phyloP scores from a whole-genome alignment of 2,329 filamentous ascomycete species.

The Phialemoniopsis sp. region DNA sequence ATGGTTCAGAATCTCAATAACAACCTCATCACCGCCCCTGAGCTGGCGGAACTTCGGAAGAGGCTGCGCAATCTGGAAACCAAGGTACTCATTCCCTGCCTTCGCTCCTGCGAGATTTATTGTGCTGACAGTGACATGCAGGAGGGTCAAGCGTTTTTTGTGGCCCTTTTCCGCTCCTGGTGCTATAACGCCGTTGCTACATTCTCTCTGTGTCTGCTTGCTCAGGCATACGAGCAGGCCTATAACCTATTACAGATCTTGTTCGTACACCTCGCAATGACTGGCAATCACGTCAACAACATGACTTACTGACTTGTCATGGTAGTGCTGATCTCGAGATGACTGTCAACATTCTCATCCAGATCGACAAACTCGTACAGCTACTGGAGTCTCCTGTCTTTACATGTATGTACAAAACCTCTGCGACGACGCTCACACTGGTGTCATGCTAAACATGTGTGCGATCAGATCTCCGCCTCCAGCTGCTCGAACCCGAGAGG shows the following conservation, averaged over 20 bases:
- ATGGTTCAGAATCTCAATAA: constrained; percentile 99
- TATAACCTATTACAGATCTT: constrained; percentile 96
- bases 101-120: constrained; percentile 2
- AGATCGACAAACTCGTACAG: constrained; percentile 97
- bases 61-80: constrained; percentile 86
- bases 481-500: constrained; percentile 91
- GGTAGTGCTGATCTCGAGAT: constrained; percentile 92
- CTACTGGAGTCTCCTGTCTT: constrained; percentile 96
- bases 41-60: constrained; percentile 86
- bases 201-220: constrained; percentile 90
- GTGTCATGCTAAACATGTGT: too few relatives aligned
- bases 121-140: constrained; percentile 21
- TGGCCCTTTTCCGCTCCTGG: constrained; percentile 92
- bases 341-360: constrained; percentile 97
- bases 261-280: constrained; percentile 41
- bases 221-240: constrained; percentile 96
- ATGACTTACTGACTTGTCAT: background rate
- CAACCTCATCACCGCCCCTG: constrained; percentile 95
- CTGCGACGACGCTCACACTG: too few relatives aligned
- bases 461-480: constrained; percentile 78
- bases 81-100: constrained; percentile 45
- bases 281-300: constrained; percentile 5
- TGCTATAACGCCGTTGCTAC: constrained; percentile 98
- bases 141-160: constrained; percentile 95
- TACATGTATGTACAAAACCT: constrained; percentile 69